Percentiles rank a stretch among this genome's conserved stretches.
phyloP scores from a whole-genome alignment of 345 rosid genomes.

The Physaria fendleri region DNA sequence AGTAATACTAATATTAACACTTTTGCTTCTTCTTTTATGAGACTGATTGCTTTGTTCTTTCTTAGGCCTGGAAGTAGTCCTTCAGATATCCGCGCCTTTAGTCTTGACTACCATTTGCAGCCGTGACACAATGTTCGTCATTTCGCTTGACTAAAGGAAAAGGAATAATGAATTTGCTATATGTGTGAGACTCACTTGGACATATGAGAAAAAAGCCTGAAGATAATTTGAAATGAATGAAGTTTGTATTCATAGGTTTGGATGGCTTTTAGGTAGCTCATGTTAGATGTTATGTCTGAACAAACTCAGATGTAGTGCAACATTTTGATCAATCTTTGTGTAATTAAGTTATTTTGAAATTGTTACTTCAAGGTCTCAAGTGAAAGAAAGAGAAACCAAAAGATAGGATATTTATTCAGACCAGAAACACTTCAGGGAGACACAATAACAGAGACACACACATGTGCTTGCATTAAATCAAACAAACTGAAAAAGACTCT shows the following conservation, averaged over 20 bases:
- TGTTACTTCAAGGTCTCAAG: neutral
- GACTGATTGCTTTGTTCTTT: neutral
- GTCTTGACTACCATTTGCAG: conserved; percentile 74
- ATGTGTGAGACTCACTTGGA: conserved; percentile 1
- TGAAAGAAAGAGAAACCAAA: neutral
- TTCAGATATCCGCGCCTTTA: conserved; percentile 69
- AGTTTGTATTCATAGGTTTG: too few species aligned
- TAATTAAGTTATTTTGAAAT: neutral
- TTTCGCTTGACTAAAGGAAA: neutral
- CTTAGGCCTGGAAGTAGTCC: conserved; percentile 90
- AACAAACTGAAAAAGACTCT: neutral
- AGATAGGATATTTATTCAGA: neutral
- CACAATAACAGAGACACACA: conserved; percentile 13
- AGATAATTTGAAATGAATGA: neutral
- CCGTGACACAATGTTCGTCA: conserved; percentile 35
- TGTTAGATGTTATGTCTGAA: conserved; percentile 4
- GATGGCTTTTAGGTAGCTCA: neutral
- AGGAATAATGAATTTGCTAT: conserved; percentile 4
- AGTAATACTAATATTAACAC: neutral
- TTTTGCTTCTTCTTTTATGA: neutral
- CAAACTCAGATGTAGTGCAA: conserved; percentile 19
- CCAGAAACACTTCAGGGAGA: neutral
- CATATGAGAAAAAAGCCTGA: neutral
- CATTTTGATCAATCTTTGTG: conserved; percentile 19
- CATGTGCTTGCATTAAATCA: too few species aligned